Conservation (phyloP, 345 rosid species). For the Gossypium arboreum region DNA sequence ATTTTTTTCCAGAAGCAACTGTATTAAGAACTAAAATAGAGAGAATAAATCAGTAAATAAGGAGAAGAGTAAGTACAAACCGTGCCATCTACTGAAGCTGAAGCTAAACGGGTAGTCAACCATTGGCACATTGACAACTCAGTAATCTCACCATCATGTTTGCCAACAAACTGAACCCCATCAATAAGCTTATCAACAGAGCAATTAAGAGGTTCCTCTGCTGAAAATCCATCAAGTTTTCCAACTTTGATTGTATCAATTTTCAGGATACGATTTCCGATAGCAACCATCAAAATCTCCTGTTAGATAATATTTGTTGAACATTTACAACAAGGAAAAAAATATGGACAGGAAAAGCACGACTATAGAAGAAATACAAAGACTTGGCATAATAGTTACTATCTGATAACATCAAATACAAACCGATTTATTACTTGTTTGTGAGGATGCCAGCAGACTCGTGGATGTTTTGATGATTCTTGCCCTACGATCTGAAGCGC, state of each 20-base stretch:
- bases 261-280: slow-evolving; percentile 55
- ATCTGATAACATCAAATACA: neutral
- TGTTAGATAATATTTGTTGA: slow-evolving; percentile 19
- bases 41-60: neutral
- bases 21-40: neutral
- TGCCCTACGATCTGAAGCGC: slow-evolving; percentile 53
- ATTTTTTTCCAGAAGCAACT: neutral
- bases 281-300: slow-evolving; percentile 69
- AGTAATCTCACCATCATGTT: slow-evolving; percentile 65
- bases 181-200: slow-evolving; percentile 53
- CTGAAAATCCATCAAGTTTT: slow-evolving; percentile 40
- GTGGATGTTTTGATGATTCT: slow-evolving; percentile 48
- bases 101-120: slow-evolving; percentile 69
- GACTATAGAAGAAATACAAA: neutral
- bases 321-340: slow-evolving; percentile 3
- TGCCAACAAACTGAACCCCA: slow-evolving; percentile 68
- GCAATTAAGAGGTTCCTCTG: slow-evolving; percentile 59
- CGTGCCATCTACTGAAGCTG: slow-evolving; percentile 74
- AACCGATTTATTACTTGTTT: slow-evolving; percentile 53
- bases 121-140: slow-evolving; percentile 76
- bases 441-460: slow-evolving; percentile 78
- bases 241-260: slow-evolving; percentile 59
- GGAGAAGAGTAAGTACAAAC: slow-evolving; percentile 28
- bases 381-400: neutral
- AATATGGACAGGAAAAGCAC: neutral